Conservation (phyloP, 257 asterid genomes). For the Solanum pinnatisectum region DNA sequence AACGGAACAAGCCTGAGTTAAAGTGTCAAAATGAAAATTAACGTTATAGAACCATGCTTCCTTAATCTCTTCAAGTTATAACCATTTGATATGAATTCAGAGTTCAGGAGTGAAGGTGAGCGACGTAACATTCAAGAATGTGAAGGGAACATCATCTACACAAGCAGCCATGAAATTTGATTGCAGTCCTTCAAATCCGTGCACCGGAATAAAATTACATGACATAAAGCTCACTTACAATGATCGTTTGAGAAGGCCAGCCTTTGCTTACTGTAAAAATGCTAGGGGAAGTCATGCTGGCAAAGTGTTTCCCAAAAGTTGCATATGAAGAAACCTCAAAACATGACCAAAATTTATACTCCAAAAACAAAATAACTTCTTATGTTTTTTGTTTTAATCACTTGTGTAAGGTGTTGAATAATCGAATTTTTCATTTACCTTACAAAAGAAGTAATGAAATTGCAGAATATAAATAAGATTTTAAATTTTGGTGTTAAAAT, state of each 20-base stretch:
- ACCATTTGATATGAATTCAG: slow-evolving; percentile 11
- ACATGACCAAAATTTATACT: neutral
- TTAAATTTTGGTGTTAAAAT: no score
- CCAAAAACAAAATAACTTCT: neutral
- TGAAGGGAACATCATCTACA: slow-evolving; percentile 63
- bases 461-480: no score
- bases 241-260: slow-evolving; percentile 20
- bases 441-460: no score
- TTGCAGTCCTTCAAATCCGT: slow-evolving; percentile 49
- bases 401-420: neutral
- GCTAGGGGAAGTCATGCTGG: slow-evolving; percentile 42
- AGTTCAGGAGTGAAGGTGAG: slow-evolving; percentile 62
- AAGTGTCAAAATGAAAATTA: neutral
- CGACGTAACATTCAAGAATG: slow-evolving; percentile 40
- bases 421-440: no score
- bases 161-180: slow-evolving; percentile 56
- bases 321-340: slow-evolving; percentile 14
- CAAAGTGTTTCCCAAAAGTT: slow-evolving; percentile 44
- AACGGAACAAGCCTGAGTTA: neutral
- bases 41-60: neutral
- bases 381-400: neutral
- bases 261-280: slow-evolving; percentile 40
- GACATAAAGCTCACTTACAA: slow-evolving; percentile 38
- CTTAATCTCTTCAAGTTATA: neutral
- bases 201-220: slow-evolving; percentile 50